These are phyloP conservation scores for Lipomyces anomalus DNA, from an alignment of 805 yeast species.

Conservation along the genomic window DNA sequence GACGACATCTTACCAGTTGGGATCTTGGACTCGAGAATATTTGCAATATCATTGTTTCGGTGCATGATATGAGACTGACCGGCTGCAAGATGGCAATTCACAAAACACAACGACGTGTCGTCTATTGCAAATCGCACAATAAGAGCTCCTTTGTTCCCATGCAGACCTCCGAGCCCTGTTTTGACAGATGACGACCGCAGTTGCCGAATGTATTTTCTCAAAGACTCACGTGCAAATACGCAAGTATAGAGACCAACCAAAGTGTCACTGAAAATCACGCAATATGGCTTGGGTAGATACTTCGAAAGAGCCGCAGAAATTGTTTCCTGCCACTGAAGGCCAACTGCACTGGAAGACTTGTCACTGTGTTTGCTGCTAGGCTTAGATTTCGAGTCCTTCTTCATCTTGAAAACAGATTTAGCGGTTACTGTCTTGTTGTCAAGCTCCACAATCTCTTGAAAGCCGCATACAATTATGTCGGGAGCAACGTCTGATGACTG, in stretches of 20 bases:
- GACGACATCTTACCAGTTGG: conserved; percentile 38
- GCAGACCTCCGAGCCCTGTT: conserved; percentile 91
- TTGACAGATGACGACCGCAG: conserved; percentile 73
- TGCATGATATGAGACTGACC: conserved; percentile 77
- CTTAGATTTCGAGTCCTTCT: conserved; percentile 46
- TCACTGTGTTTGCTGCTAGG: no score
- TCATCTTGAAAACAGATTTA: conserved; percentile 42
- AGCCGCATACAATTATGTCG: conserved; percentile 74
- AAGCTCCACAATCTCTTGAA: conserved; percentile 85
- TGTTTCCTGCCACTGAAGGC: no score
- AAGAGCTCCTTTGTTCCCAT: conserved; percentile 70
- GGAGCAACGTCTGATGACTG: conserved; percentile 38
- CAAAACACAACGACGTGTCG: conserved; percentile 67
- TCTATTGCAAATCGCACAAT: conserved; percentile 62
- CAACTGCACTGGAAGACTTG: no score
- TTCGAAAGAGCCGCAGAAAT: no score
- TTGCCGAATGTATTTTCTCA: conserved; percentile 48
- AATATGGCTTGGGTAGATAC: no score
- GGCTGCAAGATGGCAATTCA: conserved; percentile 89
- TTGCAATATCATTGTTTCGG: conserved; percentile 78
- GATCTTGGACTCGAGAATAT: conserved; percentile 46
- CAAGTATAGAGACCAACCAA: conserved; percentile 78
- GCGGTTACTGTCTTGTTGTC: conserved; percentile 81
- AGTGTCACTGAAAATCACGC: no score
- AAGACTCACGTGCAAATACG: conserved; percentile 56